Evolutionary conservation across 2,329 filamentous ascomycete species (phyloP).

Genomic region (Ilyonectria mors-panacis): DNA sequence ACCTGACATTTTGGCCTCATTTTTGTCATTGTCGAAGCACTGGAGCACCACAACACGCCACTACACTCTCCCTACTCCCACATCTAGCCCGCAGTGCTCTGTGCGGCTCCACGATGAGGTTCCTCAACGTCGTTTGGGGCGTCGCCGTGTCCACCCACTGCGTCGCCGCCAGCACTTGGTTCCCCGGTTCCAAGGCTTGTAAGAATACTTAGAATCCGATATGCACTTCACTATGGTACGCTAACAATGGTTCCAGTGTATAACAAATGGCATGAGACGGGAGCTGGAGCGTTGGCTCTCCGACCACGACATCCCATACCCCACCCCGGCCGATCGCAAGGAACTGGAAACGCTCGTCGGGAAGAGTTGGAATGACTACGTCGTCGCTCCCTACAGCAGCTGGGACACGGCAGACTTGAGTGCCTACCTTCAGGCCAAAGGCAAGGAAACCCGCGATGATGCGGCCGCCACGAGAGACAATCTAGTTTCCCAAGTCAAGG

Average conservation of each 20-base stretch:
- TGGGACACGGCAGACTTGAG: constrained; percentile 81
- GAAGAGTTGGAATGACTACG: constrained; percentile 87
- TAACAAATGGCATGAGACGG: constrained; percentile 98
- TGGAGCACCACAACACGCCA: constrained; percentile 1
- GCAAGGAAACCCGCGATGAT: constrained; percentile 76
- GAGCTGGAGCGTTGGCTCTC: constrained; percentile 98
- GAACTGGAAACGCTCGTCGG: constrained; percentile 94
- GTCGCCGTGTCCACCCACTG: constrained; percentile 80
- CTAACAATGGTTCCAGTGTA: constrained; percentile 73
- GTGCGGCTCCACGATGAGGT: constrained; percentile 75
- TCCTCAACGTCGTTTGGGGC: constrained; percentile 78
- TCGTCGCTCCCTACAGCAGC: constrained; percentile 80
- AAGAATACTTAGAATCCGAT: constrained; percentile 53
- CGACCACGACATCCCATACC: constrained; percentile 92
- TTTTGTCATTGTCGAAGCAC: background rate
- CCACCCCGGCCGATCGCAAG: constrained; percentile 91
- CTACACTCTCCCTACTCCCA: constrained; percentile 17
- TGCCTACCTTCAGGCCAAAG: constrained; percentile 79
- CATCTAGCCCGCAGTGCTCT: constrained; percentile 7
- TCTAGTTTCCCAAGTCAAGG: constrained; percentile 78
- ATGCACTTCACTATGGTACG: too few species aligned
- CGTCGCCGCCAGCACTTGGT: constrained; percentile 84
- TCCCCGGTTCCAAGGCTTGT: constrained; percentile 83
- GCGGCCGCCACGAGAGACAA: constrained; percentile 78
- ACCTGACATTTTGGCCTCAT: constrained; percentile 2